A percentile compares a stretch with the other conserved stretches of the same genome.
These are phyloP conservation scores for Kodamaea neixiangensis DNA, from an alignment of 805 yeast species.

Conservation along the genomic window DNA sequence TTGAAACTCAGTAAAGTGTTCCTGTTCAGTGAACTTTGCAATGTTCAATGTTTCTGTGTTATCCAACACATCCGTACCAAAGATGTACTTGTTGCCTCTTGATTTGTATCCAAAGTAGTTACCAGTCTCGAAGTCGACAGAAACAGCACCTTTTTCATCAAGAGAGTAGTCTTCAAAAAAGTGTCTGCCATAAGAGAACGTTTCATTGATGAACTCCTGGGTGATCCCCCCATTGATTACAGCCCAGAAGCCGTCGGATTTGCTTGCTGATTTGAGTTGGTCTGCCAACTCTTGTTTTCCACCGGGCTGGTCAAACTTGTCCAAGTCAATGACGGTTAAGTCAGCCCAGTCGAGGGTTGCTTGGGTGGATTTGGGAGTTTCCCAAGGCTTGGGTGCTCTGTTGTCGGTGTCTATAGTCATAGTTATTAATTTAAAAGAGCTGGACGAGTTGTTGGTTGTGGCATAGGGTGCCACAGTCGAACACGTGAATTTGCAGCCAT, in stretches of 20 bases:
- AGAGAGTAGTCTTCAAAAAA: conserved; percentile 26
- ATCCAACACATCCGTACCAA: conserved; percentile 30
- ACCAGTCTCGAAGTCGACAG: conserved; percentile 29
- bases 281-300: conserved; percentile 29
- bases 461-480: not conserved
- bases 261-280: conserved; percentile 27
- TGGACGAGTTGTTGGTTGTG: not conserved
- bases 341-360: conserved; percentile 35
- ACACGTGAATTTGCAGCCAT: not conserved
- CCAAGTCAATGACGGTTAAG: conserved; percentile 27
- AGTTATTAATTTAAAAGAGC: not conserved
- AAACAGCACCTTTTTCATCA: conserved; percentile 27
- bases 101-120: conserved; percentile 36
- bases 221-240: conserved; percentile 26
- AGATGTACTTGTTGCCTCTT: conserved; percentile 31
- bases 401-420: conserved; percentile 13
- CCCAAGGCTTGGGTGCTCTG: conserved; percentile 21
- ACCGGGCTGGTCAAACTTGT: conserved; percentile 26
- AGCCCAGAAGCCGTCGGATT: conserved; percentile 36
- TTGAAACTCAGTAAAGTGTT: conserved; percentile 19
- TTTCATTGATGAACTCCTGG: conserved; percentile 26
- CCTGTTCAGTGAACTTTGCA: conserved; percentile 31
- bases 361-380: conserved; percentile 26
- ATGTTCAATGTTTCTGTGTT: conserved; percentile 33
- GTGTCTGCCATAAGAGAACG: conserved; percentile 29